Base-by-base conservation (phyloP, 1,139 yeast species). In the Yarrowia galli region DNA sequence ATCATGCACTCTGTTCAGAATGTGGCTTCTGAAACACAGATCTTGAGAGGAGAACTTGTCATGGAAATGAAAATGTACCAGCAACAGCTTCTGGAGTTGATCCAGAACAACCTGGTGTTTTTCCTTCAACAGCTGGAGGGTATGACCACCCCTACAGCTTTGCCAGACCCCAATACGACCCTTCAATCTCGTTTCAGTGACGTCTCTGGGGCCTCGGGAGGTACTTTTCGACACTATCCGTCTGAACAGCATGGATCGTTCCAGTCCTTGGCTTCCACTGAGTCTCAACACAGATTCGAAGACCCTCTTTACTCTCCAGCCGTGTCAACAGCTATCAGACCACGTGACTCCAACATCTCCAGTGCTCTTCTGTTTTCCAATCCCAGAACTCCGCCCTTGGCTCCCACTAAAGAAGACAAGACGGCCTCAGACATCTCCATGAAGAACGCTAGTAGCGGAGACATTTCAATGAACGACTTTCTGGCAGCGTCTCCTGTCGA, bases 51-150 rank as follows among this genome's bases (percentile, higher is more conserved):
- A 58, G 64, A 58, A 32, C 8, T 58, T 42, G 28, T 20, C 40
- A 58, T 58, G 64, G 64, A 58, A 38, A 43, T 43, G 49, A 58
- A 58, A 58, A 42, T 20, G 40, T 58, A 58, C 51, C 64, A 58
- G 32, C 64, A 58, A n/a, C 64, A 58, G 32, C 42, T 58, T 2
- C 22, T 58, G 18, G 64, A 58, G 16, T 5, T 58, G 25, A 9
- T 58, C 10, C 64, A 58, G 16, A 58, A 58, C 51, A 58, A 43
- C 13, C 51, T 58, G 12, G 20, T 43, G 13, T 42, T 15, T 20
- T 43, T 58, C 16, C n/a, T 43, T 2, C 36, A 43, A 15, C 64
- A 58, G 7, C 43, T 58, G 20, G 40, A 56, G 2, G 45, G 49
- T 1, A 2, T 35, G 5, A 15, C 20, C 2, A 13, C 42, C 8